Base-by-base conservation (phyloP, 2,329 filamentous ascomycete genomes). In the Alternaria sp. region DNA sequence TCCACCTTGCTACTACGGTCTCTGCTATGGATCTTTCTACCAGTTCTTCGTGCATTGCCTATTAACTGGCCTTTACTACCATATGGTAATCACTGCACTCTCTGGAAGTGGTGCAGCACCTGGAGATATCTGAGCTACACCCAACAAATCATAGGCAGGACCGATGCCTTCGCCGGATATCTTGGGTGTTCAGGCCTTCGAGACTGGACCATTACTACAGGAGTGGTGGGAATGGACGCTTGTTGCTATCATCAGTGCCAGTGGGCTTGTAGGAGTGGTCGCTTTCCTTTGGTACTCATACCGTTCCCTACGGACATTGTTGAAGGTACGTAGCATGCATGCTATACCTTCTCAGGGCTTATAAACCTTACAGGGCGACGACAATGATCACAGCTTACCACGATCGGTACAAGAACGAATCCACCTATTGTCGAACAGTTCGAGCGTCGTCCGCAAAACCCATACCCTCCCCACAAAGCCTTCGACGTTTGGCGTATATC, bases 151-250 rank as follows among this genome's bases (percentile, higher is more conserved):
- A 21, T n/a, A 45, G n/a, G 7, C 36, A 44, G 26, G 9, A 25
- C 58, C 19, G 11, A 67, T 67, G 65, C 43, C 57, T 10, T 32
- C 43, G 46, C 61, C 69, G 30, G 64, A 73, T 15, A 72, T 77
- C 44, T 61, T 77, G 36, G 76, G 76, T 17, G 73, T 79, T 49
- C 65, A 52, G 26, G 75, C 77, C 17, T 79, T 79, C 47, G 58
- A 55, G 10, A 59, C 60, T 57, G 74, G 68, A n/a, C 46, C 57
- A n/a, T 45, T 63, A 11, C 59, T 76, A 11, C 64, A 68, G 15
- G 40, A 68, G 28, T 80, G 77, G 77, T 80, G 77, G 77, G 69
- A 78, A 52, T 77, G 66, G 69, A 66, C 70, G 6, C 69, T 80
- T 11, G 63, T 79, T 13, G 72, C 73, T 21, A 75, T 80, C 40